Base-by-base conservation (phyloP, 371 early-diverging fungal genomes). In the Lichtheimia ornata region DNA sequence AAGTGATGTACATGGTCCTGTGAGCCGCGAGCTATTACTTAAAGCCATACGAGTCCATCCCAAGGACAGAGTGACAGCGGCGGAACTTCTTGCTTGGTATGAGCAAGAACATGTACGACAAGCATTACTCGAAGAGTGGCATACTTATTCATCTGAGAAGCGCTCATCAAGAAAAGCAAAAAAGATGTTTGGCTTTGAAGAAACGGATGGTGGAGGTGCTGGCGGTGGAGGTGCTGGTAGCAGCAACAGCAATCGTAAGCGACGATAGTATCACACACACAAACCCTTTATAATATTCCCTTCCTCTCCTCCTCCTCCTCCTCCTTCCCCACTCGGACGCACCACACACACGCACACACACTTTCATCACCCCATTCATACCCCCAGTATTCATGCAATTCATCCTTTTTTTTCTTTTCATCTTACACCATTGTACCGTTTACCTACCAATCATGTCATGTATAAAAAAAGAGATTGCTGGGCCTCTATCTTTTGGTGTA, bases 41-140 rank as follows among this genome's bases (percentile, higher is more conserved):
- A 73, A 69, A 24, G 84, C 83, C 56, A 53, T 88, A 35, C 77
- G 73, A 12, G 80, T 81, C 0, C 49, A 66, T 24, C 82, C 88
- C 0, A 78, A 79, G 44, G 82, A 83, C 20, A 70, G 88, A 14
- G 76, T 62, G 30, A 84, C 74, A 4, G 76, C 84, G 0, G 58
- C 66, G 45, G 74, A 81, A 50, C 56, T 88, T 7, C 55, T 74
- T 35, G 71, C 70, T 44, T 87, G 82, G 82, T 70, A 72, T 61
- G 56, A 61, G 58, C 74, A 50, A 49, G 73, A 70, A 0, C 56
- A 64, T 17, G 62, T 79, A 9, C 60, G 61, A 28, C 64, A 62
- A 5, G 72, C 69, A 4, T 58, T 81, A 9, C 59, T 81, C 13
- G 68, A 71, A 9, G 82, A 81, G 66, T 81, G 82, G 82, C 76